Conservation (phyloP, 2,329 filamentous ascomycete genomes). For the Aspergillus texensis region DNA sequence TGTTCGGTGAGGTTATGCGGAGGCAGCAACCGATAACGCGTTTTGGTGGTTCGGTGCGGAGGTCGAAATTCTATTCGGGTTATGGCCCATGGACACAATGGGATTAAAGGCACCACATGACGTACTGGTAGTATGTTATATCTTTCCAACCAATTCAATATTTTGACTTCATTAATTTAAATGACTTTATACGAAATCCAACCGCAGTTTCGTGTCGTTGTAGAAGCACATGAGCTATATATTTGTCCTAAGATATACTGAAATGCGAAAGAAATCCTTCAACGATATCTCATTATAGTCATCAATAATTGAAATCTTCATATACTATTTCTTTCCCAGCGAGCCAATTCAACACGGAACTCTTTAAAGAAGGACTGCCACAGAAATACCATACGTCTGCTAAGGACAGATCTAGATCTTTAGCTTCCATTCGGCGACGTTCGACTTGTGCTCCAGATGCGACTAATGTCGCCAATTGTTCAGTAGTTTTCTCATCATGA, state of each 20-base stretch:
- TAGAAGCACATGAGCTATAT: neutral
- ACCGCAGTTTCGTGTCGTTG: neutral
- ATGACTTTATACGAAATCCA: neutral
- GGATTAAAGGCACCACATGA: neutral
- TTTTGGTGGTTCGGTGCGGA: conserved; percentile 30
- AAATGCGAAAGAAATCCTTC: neutral
- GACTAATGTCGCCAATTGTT: conserved; percentile 45
- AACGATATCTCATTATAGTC: neutral
- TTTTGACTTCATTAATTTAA: neutral
- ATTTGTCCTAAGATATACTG: neutral
- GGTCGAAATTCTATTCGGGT: neutral
- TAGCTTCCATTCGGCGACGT: conserved; percentile 50
- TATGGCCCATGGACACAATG: neutral
- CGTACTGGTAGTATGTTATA: neutral
- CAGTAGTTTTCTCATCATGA: conserved; percentile 38
- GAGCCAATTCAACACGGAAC: conserved; percentile 56
- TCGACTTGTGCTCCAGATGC: conserved; percentile 38
- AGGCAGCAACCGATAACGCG: conserved; percentile 21
- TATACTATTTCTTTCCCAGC: conserved; percentile 57
- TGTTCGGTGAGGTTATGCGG: conserved; percentile 3
- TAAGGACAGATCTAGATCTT: conserved; percentile 47
- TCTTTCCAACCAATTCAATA: no score
- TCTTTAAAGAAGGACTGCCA: conserved; percentile 55
- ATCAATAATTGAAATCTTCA: conserved; percentile 63
- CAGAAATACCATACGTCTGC: conserved; percentile 62